These are phyloP conservation scores for Leccinum fibrillosum DNA, from an alignment of 768 basidiomycete genomes.

Conservation along the genomic window DNA sequence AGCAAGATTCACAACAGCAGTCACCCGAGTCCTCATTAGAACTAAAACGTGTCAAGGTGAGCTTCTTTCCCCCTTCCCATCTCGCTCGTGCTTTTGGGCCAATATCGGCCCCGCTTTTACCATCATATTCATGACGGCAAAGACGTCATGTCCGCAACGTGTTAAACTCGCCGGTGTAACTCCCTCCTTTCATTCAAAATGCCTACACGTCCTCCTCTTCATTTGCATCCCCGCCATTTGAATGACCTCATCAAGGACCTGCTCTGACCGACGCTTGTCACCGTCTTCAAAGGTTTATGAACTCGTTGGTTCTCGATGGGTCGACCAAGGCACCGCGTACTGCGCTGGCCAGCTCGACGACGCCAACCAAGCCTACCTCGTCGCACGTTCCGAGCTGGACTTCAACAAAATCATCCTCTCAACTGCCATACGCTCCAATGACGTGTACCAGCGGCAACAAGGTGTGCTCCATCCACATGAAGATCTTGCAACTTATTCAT, in stretches of 20 bases:
- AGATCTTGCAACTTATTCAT: conserved; percentile 7
- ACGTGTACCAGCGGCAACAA: conserved; percentile 86
- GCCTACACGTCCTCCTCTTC: conserved; percentile 14
- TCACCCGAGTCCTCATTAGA: conserved; percentile 65
- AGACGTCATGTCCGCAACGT: conserved; percentile 26
- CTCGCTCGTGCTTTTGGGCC: conserved; percentile 12
- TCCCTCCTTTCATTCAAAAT: conserved; percentile 15
- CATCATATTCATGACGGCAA: conserved; percentile 21
- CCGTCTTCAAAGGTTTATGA: conserved; percentile 77
- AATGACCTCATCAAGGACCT: conserved; percentile 31
- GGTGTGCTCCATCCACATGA: conserved; percentile 43
- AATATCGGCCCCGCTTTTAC: conserved; percentile 15
- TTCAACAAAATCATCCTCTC: conserved; percentile 71
- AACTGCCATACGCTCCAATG: conserved; percentile 76
- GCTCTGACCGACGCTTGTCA: conserved; percentile 29
- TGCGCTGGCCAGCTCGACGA: conserved; percentile 88
- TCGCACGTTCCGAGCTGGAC: conserved; percentile 79
- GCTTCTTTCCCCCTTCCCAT: conserved; percentile 28
- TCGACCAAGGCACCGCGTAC: conserved; percentile 95
- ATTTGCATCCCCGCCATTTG: conserved; percentile 22
- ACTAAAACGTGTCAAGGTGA: conserved; percentile 82
- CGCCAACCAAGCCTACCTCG: conserved; percentile 72
- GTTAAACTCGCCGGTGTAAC: conserved; percentile 10
- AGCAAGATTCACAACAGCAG: conserved; percentile 62
- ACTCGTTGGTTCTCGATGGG: conserved; percentile 87